Evolutionary conservation across 352 stramenopile species (phyloP), one percentile per base, ranked within the genome.

Genomic region (Pythium brassicae): DNA sequence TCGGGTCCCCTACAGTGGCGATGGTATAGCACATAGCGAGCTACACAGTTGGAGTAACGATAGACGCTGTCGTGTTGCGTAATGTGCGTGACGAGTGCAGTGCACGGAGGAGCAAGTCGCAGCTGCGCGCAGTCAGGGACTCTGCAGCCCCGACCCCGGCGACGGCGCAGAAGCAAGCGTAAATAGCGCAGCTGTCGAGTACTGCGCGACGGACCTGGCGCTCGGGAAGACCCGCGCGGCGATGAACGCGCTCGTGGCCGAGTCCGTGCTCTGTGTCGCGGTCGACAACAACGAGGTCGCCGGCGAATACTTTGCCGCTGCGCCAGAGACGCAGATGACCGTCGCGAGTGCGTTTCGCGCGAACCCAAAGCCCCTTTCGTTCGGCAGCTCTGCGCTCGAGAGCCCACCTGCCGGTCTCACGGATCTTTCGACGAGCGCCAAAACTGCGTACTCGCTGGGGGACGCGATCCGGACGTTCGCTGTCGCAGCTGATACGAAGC

Each of bases 221-320:
- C 52, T 68, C 19, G 56, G 58, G 1, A 66, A 63, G n/a, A 55
- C 57, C 7, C 58, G 62, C 11, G 61, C 57, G 8, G 35, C 57
- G 0, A 61, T 76, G 40, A 72, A 71, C 20, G 51, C 68, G 20
- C 59, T 80, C 9, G 46, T 80, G n/a, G 68, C 57, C 19, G 69
- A 76, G 59, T 83, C 70, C 22, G 65, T 83, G 22, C 58, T 83
- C 11, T 83, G 73, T 25, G 68, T 83, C 0, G 57, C 73, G 0
- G 57, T 79, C 12, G 70, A 83, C 65, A 83, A 79, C 65, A 79
- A 72, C 29, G 73, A 79, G 50, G 59, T 76, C 11, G 65, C 62
- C 0, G 70, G 73, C 19, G 58, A 72, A 53, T 83, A 72, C 46
- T 69, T 72, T 48, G 25, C 62, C 2, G 47, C 52, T 4, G 44